phyloP scores from a whole-genome alignment of 768 basidiomycete genomes.

The Lactarius quietus region DNA sequence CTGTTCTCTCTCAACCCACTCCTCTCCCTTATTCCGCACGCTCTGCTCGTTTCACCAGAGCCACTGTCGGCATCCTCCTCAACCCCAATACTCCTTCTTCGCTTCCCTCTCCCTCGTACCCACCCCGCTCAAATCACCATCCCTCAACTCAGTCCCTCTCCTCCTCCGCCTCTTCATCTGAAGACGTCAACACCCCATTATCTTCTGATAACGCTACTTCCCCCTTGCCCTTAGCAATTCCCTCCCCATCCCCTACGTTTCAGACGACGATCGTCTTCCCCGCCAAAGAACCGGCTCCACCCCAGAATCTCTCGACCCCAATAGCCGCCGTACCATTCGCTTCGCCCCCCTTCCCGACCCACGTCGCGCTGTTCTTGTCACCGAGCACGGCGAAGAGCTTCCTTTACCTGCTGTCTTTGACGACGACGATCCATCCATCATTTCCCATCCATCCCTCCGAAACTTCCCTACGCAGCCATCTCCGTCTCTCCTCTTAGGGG shows the following conservation, averaged over 20 bases:
- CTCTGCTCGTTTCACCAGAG: neutral
- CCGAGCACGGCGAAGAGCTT: constrained; percentile 43
- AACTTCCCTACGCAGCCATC: constrained; percentile 14
- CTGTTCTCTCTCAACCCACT: constrained; percentile 2
- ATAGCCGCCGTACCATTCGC: constrained; percentile 47
- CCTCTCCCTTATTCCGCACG: neutral
- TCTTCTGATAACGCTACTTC: constrained; percentile 12
- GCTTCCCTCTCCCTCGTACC: constrained; percentile 12
- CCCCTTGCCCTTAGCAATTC: constrained; percentile 4
- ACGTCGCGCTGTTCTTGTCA: constrained; percentile 45
- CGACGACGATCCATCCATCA: constrained; percentile 29
- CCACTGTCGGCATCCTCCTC: constrained; percentile 9
- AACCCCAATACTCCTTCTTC: constrained; percentile 5
- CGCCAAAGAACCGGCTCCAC: constrained; percentile 7
- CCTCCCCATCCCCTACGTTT: constrained; percentile 11
- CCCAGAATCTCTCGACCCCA: constrained; percentile 5
- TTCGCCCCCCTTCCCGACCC: constrained; percentile 88
- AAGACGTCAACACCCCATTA: constrained; percentile 16
- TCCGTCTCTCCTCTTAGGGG: constrained; percentile 25
- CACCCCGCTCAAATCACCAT: constrained; percentile 9
- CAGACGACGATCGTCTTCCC: constrained; percentile 13
- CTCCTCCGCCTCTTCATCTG: constrained; percentile 20
- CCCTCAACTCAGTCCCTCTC: constrained; percentile 8
- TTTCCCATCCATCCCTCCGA: constrained; percentile 29
- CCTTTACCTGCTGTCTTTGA: constrained; percentile 34